Evolutionary conservation across 2,329 filamentous ascomycete species (phyloP).

Genomic region (Colletotrichum endophyticum): DNA sequence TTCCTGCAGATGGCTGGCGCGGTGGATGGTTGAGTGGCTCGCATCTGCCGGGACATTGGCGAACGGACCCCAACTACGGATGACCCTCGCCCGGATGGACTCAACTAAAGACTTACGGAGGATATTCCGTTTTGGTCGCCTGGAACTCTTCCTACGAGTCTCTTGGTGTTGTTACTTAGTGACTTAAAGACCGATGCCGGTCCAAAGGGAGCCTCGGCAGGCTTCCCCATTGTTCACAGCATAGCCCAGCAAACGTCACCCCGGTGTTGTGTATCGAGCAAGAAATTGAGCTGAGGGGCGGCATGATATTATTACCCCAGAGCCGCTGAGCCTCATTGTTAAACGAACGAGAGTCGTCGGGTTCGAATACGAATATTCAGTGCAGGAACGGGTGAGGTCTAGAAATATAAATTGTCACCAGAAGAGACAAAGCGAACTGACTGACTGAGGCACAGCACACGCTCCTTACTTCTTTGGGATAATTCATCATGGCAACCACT

Average conservation of each 20-base stretch:
- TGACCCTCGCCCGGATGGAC: not conserved
- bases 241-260: not conserved
- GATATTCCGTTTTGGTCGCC: rapidly evolving
- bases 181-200: not conserved
- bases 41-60: not conserved
- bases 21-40: not conserved
- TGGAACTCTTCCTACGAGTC: not conserved
- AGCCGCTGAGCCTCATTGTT: not conserved
- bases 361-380: not conserved
- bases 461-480: not conserved
- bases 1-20: not conserved
- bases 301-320: not conserved
- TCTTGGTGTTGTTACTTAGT: not conserved
- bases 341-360: not conserved
- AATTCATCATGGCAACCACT: not conserved
- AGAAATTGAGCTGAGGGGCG: not conserved
- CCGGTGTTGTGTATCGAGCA: not conserved
- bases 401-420: not conserved
- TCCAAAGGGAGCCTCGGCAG: not conserved
- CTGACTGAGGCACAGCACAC: not conserved
- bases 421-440: not conserved
- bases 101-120: not conserved
- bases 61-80: not conserved
- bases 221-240: not conserved
- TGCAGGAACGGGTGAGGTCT: not conserved